Conservation (phyloP, 176 grass and related monocot genomes). For the Bonia amplexicaulis region DNA sequence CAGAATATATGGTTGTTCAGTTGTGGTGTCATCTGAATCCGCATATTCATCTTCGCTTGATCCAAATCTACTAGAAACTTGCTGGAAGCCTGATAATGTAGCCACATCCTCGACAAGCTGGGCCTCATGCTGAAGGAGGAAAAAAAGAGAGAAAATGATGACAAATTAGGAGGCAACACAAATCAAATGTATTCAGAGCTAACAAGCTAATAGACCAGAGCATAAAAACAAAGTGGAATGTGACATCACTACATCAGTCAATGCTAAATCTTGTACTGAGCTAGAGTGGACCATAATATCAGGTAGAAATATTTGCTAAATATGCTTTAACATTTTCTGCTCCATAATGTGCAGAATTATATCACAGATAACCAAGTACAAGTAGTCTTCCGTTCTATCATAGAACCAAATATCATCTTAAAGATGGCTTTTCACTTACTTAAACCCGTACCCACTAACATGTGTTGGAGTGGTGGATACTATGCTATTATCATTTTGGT, state of each 20-base stretch:
- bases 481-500: not conserved
- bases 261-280: not conserved
- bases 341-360: not conserved
- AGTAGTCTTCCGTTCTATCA: not conserved
- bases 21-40: constrained; percentile 75
- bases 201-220: not conserved
- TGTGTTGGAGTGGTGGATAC: not conserved
- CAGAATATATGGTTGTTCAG: constrained; percentile 41
- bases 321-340: not conserved
- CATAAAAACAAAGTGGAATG: constrained; percentile 2
- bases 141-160: not conserved
- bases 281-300: not conserved
- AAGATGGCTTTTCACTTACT: not conserved
- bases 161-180: constrained; percentile 20
- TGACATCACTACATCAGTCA: constrained; percentile 8
- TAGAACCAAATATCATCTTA: constrained; percentile 2
- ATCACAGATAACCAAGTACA: not conserved
- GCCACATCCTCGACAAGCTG: constrained; percentile 80
- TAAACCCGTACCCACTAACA: not conserved
- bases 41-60: constrained; percentile 93
- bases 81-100: constrained; percentile 66
- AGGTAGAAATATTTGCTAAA: constrained; percentile 11
- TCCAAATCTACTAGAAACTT: constrained; percentile 60
- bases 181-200: constrained; percentile 7
- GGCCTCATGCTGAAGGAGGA: constrained; percentile 61